phyloP scores from a whole-genome alignment of 176 grass and related monocot species.

The Cymbopogon citratus region DNA sequence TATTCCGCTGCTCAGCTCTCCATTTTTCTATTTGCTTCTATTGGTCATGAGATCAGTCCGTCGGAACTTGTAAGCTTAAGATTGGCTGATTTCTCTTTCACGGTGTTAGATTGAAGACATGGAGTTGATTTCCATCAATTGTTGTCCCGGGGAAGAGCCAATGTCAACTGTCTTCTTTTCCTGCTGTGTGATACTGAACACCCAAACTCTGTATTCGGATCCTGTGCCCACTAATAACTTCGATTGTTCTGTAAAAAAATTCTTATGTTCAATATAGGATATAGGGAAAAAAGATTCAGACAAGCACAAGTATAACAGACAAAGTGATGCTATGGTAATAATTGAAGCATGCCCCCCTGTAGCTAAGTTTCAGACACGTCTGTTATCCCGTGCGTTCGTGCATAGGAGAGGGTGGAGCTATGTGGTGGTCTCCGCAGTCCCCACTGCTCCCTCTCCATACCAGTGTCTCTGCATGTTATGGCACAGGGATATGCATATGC shows the following conservation, averaged over 20 bases:
- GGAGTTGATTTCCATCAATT: background rate
- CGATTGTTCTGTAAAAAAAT: background rate
- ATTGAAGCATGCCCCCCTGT: slow-evolving; percentile 16
- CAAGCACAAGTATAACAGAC: slow-evolving; percentile 24
- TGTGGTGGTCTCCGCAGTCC: slow-evolving; percentile 45
- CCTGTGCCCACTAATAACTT: background rate
- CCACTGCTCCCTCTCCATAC: slow-evolving; percentile 33
- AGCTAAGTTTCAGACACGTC: slow-evolving; percentile 30
- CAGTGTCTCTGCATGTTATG: slow-evolving; percentile 49
- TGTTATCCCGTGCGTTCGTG: slow-evolving; percentile 41
- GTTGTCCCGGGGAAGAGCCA: background rate
- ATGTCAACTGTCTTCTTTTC: background rate
- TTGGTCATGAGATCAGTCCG: too few relatives aligned
- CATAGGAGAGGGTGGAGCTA: slow-evolving; percentile 28
- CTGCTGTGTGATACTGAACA: background rate
- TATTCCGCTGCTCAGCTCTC: too few relatives aligned
- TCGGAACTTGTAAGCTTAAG: background rate
- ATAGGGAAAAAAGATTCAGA: slow-evolving; percentile 21
- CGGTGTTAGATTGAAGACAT: background rate
- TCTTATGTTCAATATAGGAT: background rate
- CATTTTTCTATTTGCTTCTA: too few relatives aligned
- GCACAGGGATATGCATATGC: slow-evolving; percentile 38
- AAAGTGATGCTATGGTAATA: slow-evolving; percentile 36
- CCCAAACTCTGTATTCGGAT: background rate
- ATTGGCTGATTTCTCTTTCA: background rate